A percentile compares a stretch with the other conserved stretches of the same genome.
phyloP scores from a whole-genome alignment of 805 yeast genomes.

The Candida krabiensis region DNA sequence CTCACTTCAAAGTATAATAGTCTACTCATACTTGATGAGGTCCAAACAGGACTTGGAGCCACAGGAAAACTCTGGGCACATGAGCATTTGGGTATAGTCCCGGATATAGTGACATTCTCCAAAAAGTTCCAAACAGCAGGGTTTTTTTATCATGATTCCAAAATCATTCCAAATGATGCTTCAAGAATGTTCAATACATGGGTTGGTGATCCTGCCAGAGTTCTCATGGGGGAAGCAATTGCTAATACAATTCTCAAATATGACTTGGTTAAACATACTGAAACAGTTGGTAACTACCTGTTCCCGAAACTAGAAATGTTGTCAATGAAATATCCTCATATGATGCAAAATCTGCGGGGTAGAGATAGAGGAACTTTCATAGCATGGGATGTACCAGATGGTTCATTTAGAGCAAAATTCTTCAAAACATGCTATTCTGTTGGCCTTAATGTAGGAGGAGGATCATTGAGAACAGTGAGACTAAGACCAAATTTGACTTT shows the following conservation, averaged over 20 bases:
- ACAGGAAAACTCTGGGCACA: slow-evolving; percentile 85
- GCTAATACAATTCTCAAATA: slow-evolving; percentile 59
- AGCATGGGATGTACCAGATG: slow-evolving; percentile 65
- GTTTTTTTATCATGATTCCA: slow-evolving; percentile 72
- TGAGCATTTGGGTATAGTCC: slow-evolving; percentile 70
- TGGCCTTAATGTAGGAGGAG: slow-evolving; percentile 82
- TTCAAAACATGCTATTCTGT: slow-evolving; percentile 52
- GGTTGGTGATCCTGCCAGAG: slow-evolving; percentile 87
- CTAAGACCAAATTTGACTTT: slow-evolving; percentile 76
- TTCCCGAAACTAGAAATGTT: slow-evolving; percentile 52
- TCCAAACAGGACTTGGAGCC: slow-evolving; percentile 86
- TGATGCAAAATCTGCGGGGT: slow-evolving; percentile 61
- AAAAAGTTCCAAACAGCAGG: slow-evolving; percentile 89
- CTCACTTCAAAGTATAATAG: slow-evolving; percentile 67
- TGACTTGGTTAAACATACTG: slow-evolving; percentile 54
- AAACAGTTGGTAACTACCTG: slow-evolving; percentile 64
- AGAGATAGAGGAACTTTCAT: slow-evolving; percentile 70
- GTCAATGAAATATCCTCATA: slow-evolving; percentile 51
- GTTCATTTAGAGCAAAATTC: slow-evolving; percentile 58
- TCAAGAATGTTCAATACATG: slow-evolving; percentile 89
- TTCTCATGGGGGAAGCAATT: slow-evolving; percentile 71
- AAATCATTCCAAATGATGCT: slow-evolving; percentile 67
- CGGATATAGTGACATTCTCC: slow-evolving; percentile 80
- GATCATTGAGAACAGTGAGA: slow-evolving; percentile 74
- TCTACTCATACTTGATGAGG: slow-evolving; percentile 77